These are phyloP conservation scores for Handroanthus guayacan DNA, from an alignment of 257 asterid genomes.

Conservation along the genomic window DNA sequence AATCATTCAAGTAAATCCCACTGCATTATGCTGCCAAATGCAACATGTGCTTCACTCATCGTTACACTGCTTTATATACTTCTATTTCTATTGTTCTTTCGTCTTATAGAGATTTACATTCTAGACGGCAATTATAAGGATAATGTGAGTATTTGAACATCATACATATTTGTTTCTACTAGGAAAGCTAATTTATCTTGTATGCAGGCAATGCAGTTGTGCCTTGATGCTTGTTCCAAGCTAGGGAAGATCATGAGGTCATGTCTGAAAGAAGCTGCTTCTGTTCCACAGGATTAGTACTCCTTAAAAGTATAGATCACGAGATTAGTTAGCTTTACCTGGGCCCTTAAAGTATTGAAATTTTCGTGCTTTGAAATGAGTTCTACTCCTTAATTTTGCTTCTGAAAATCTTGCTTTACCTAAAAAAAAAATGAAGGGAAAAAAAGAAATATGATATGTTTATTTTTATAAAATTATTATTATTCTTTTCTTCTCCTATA, in stretches of 20 bases:
- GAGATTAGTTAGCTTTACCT: not conserved
- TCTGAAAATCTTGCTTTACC: not conserved
- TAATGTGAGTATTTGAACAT: not conserved
- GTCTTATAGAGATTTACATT: not conserved
- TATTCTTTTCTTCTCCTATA: no score
- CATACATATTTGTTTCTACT: not conserved
- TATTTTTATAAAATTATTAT: no score
- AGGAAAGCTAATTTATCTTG: not conserved
- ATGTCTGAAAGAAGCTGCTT: conserved; percentile 72
- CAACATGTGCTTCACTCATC: not conserved
- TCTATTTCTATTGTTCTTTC: not conserved
- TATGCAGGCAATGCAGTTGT: conserved; percentile 87
- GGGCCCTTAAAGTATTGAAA: not conserved
- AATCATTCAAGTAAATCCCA: not conserved
- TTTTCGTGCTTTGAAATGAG: conserved; percentile 10
- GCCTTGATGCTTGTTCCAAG: conserved; percentile 92
- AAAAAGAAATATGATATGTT: no score
- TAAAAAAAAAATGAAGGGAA: no score
- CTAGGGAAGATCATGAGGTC: conserved; percentile 79
- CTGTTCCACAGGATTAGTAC: conserved; percentile 48
- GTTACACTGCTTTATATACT: not conserved
- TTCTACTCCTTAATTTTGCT: conserved; percentile 23
- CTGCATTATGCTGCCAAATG: not conserved
- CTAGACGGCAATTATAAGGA: not conserved
- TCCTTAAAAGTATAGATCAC: not conserved